Evolutionary conservation across 1,139 yeast genomes (phyloP), one percentile per base, ranked within the genome.

Genomic region (Blastobotrys malaysiensis): DNA sequence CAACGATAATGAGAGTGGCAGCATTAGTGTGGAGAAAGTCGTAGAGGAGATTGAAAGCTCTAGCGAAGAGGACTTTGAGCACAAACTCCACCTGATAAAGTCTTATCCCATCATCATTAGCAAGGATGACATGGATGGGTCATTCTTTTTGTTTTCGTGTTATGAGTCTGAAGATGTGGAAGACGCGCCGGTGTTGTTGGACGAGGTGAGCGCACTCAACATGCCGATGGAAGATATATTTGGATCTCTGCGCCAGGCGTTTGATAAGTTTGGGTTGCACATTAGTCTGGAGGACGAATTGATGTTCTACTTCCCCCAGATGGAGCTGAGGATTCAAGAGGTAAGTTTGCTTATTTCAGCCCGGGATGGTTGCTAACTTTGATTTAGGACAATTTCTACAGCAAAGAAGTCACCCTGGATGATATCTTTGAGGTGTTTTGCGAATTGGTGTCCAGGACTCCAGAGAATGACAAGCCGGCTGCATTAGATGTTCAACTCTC

Each of bases 361-460:
- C n/a, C n/a, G 14, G 9, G 19, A 5, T 20, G 19, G 24, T 16
- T n/a, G 16, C 43, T 48, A 48, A 43, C 16, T 13, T 31, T 7
- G 22, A 21, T 16, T 9, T n/a, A 62, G 64, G 67, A 64, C 46
- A 62, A 64, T 55, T 55, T 57, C 26, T 62, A 59, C 50, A 54
- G 55, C 27, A 57, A 61, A 16, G 65, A 64, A 16, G 55, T 64
- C 27, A 55, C 64, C 3, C 36, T 64, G 9, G 55, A 55, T 27
- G 67, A 64, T 48, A 24, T 64, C 14, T 52, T 62, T 14, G 54
- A 56, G 43, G 52, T 61, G 13, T 63, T 61, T 43, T 56, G 59
- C 4, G 55, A 49, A 22, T 55, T 63, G 46, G 51, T 55, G 24
- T 52, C 52, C n/a, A 57, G 55, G 27, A 59, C 58, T 4, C 20